These are phyloP conservation scores for Biscogniauxia mediterranea DNA, from an alignment of 2,329 filamentous ascomycete genomes.

Conservation along the genomic window DNA sequence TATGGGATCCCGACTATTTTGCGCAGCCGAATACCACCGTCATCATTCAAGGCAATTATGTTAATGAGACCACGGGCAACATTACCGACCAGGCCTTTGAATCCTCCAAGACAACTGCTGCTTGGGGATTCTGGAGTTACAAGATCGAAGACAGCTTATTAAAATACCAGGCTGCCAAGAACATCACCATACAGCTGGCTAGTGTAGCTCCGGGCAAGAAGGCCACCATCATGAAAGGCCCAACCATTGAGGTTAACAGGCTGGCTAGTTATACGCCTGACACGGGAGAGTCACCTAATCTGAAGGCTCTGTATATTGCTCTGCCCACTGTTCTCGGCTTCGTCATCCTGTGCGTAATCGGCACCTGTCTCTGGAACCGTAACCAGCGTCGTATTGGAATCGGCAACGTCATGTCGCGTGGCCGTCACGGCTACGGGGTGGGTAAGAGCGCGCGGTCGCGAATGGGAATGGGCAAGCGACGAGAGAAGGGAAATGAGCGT, in stretches of 20 bases:
- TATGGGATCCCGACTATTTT: conserved; percentile 56
- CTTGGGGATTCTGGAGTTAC: conserved; percentile 49
- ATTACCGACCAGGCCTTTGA: conserved; percentile 35
- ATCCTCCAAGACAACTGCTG: conserved; percentile 36
- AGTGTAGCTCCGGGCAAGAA: conserved; percentile 32
- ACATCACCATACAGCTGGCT: conserved; percentile 49
- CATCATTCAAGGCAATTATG: conserved; percentile 28
- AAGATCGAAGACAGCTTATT: conserved; percentile 39
- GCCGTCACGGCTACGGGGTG: conserved; percentile 45
- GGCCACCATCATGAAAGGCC: conserved; percentile 37
- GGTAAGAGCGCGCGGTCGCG: conserved; percentile 35
- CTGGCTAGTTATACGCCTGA: conserved; percentile 30
- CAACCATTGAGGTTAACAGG: conserved; percentile 42
- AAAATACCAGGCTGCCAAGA: conserved; percentile 38
- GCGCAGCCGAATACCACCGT: conserved; percentile 40
- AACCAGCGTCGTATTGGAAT: conserved; percentile 49
- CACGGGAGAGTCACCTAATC: conserved; percentile 35
- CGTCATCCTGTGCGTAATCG: conserved; percentile 47
- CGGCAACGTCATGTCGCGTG: conserved; percentile 51
- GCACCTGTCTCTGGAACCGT: conserved; percentile 57
- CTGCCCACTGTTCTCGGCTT: conserved; percentile 51
- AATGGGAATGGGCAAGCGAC: conserved; percentile 34
- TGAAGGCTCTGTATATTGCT: conserved; percentile 49
- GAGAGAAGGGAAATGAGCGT: conserved; percentile 30
- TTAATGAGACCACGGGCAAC: conserved; percentile 34